Percentiles rank a stretch among this genome's conserved stretches.
Evolutionary conservation across 1,139 yeast species (phyloP).

Genomic region (Scheffersomyces lignicola): DNA sequence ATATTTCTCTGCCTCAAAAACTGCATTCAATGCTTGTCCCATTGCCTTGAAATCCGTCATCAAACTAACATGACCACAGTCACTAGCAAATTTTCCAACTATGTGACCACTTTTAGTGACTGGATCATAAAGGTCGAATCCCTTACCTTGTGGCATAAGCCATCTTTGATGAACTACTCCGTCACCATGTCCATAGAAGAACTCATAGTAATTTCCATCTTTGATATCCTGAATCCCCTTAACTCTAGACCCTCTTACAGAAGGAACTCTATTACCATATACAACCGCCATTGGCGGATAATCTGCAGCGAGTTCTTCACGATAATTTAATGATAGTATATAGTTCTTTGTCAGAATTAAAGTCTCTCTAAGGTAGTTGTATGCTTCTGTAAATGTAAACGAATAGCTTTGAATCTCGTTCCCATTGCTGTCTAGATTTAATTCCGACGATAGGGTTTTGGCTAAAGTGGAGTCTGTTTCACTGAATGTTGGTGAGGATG

Average conservation of each 20-base stretch:
- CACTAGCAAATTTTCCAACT: conserved; percentile 65
- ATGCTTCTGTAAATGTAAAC: conserved; percentile 59
- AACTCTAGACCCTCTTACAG: conserved; percentile 78
- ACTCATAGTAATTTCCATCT: conserved; percentile 72
- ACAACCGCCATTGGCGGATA: conserved; percentile 86
- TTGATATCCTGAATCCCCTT: conserved; percentile 59
- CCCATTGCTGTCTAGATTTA: background rate
- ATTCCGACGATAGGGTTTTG: background rate
- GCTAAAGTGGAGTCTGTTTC: conserved; percentile 2
- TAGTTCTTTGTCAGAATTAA: conserved; percentile 61
- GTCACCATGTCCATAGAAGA: conserved; percentile 87
- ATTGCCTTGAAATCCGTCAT: conserved; percentile 72
- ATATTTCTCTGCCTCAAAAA: conserved; percentile 51
- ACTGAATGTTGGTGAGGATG: conserved; percentile 5
- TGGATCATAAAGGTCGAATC: conserved; percentile 48
- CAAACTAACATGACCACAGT: conserved; percentile 75
- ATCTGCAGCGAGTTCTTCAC: conserved; percentile 39
- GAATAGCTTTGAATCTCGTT: conserved; percentile 12
- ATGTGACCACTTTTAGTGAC: conserved; percentile 45
- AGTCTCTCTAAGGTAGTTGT: conserved; percentile 62
- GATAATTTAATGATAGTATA: conserved; percentile 55
- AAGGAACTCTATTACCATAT: conserved; percentile 79
- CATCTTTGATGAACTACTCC: conserved; percentile 86
- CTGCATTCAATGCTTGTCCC: conserved; percentile 67
- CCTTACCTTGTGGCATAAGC: conserved; percentile 74